Evolutionary conservation across 495 filamentous ascomycete genomes (phyloP).

Genomic region (Penicillium coprophilum): DNA sequence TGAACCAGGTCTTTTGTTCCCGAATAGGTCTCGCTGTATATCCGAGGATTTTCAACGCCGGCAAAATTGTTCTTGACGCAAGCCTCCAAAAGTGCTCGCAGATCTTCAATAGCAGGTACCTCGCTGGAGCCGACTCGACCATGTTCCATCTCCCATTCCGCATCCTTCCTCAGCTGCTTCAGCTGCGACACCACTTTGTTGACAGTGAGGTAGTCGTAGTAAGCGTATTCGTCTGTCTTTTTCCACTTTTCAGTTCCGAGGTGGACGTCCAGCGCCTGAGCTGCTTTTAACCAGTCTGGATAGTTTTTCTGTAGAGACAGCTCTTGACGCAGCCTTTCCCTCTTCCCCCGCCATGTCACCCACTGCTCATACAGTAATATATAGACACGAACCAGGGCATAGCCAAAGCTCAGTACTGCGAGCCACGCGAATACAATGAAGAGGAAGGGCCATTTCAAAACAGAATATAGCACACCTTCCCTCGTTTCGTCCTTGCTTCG

Average conservation of each 20-base stretch:
- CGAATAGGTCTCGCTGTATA: constrained; percentile 95
- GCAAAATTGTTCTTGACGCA: constrained; percentile 98
- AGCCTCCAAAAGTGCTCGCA: constrained; percentile 74
- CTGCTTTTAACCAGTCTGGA: constrained; percentile 74
- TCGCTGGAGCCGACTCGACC: constrained; percentile 28
- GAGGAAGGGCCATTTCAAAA: constrained; percentile 91
- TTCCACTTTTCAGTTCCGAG: constrained; percentile 88
- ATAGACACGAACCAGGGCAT: constrained; percentile 81
- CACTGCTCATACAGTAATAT: constrained; percentile 80
- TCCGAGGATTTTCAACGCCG: constrained; percentile 87
- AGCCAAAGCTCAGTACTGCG: constrained; percentile 61
- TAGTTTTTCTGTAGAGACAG: constrained; percentile 72
- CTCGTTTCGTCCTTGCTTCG: constrained; percentile 86
- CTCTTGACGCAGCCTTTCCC: constrained; percentile 65
- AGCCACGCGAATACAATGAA: constrained; percentile 79
- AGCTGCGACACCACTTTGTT: constrained; percentile 73
- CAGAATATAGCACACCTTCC: constrained; percentile 83
- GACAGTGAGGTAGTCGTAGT: constrained; percentile 87
- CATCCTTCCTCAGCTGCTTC: constrained; percentile 58
- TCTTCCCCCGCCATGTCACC: constrained; percentile 61
- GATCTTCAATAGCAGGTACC: constrained; percentile 62
- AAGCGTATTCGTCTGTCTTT: constrained; percentile 82
- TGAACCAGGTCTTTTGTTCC: constrained; percentile 93
- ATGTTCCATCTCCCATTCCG: constrained; percentile 43
- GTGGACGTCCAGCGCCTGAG: constrained; percentile 75